phyloP scores from a whole-genome alignment of 2,329 filamentous ascomycete genomes.

The Xylaria sp. region DNA sequence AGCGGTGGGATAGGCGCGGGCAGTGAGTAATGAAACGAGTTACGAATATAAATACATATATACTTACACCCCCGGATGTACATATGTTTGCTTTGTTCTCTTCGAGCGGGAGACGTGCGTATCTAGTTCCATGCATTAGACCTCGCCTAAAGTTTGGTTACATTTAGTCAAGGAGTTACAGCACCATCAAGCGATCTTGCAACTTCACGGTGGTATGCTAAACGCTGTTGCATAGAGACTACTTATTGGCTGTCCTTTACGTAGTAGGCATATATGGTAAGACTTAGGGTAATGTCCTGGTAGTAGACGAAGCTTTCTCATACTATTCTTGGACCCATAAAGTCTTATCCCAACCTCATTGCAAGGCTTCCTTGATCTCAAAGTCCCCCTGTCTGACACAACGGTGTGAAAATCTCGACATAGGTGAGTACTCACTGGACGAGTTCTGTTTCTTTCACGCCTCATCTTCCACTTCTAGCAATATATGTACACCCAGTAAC shows the following conservation, averaged over 20 bases:
- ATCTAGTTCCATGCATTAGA: not conserved
- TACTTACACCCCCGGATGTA: not conserved
- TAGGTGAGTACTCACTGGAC: not conserved
- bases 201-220: not conserved
- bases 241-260: no score
- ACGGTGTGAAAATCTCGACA: no score
- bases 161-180: no score
- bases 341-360: not conserved
- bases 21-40: not conserved
- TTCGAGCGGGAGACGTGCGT: not conserved
- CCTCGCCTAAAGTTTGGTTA: not conserved
- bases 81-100: slow-evolving; percentile 1
- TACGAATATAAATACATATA: not conserved
- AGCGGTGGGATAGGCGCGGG: not conserved
- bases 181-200: not conserved
- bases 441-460: not conserved
- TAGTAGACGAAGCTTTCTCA: not conserved
- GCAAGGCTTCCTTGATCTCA: not conserved
- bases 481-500: not conserved
- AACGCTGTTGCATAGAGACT: not conserved
- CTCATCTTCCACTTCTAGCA: slow-evolving; percentile 19
- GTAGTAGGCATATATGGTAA: not conserved
- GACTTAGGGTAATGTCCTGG: not conserved
- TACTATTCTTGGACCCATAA: no score
- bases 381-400: no score